Percentiles rank a stretch among this genome's conserved stretches.
phyloP scores from a whole-genome alignment of 2,329 filamentous ascomycete species.

The Microsporum audouinii region DNA sequence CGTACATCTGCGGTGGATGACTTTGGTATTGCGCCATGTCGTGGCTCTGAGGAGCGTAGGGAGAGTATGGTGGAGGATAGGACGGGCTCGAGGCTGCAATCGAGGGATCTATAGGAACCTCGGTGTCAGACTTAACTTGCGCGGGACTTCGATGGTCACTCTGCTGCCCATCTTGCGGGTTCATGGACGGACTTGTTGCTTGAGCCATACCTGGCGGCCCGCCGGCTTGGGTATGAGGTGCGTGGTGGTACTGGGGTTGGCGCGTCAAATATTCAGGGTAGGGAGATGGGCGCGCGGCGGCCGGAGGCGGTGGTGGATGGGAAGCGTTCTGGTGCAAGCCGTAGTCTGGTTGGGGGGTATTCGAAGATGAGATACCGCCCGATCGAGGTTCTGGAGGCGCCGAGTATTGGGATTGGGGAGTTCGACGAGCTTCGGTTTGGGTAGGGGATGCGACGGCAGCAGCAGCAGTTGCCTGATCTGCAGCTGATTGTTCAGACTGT shows the following conservation, averaged over 20 bases:
- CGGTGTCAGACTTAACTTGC: slow-evolving; percentile 83
- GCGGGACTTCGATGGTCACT: slow-evolving; percentile 58
- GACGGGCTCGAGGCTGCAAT: slow-evolving; percentile 88
- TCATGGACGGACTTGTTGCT: slow-evolving; percentile 89
- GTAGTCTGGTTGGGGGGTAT: slow-evolving; percentile 85
- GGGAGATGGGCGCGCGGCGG: slow-evolving; percentile 12
- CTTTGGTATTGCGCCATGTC: slow-evolving; percentile 66
- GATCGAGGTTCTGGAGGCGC: slow-evolving; percentile 69
- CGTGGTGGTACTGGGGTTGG: slow-evolving; percentile 59
- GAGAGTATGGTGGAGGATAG: slow-evolving; percentile 77
- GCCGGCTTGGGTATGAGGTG: slow-evolving; percentile 57
- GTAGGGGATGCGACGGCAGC: slow-evolving; percentile 20
- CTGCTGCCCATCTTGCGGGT: slow-evolving; percentile 64
- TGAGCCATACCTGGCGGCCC: slow-evolving; percentile 90
- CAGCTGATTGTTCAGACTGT: slow-evolving; percentile 71
- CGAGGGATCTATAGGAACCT: slow-evolving; percentile 98
- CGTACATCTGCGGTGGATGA: slow-evolving; percentile 39
- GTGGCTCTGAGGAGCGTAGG: slow-evolving; percentile 67
- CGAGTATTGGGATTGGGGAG: slow-evolving; percentile 53
- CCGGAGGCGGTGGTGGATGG: slow-evolving; percentile 45
- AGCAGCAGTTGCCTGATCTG: slow-evolving; percentile 89
- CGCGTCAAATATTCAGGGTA: slow-evolving; percentile 83
- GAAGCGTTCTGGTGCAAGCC: slow-evolving; percentile 58
- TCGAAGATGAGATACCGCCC: slow-evolving; percentile 60
- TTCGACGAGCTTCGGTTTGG: slow-evolving; percentile 29